phyloP scores from a whole-genome alignment of 1,284 basidiomycete genomes.

The Fomitopsis pinicola region DNA sequence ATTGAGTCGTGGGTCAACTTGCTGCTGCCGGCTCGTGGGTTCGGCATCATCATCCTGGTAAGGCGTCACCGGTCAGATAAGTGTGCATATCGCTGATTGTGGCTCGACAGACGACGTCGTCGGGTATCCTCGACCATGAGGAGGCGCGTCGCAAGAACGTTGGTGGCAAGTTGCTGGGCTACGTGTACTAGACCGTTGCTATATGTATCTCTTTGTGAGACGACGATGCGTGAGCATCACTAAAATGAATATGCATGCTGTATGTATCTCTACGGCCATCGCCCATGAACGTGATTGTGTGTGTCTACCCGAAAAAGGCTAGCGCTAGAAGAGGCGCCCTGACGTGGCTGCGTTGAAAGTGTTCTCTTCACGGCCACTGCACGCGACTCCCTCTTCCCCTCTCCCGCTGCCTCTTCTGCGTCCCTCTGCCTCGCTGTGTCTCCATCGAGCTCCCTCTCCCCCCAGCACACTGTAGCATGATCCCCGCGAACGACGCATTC shows the following conservation, averaged over 20 bases:
- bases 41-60: conserved; percentile 93
- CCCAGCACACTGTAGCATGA: conserved; percentile 26
- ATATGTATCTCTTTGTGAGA: background rate
- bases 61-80: conserved; percentile 21
- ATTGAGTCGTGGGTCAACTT: conserved; percentile 96
- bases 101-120: conserved; percentile 81
- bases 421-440: background rate
- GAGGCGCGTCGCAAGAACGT: conserved; percentile 99
- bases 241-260: background rate
- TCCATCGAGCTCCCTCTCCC: background rate
- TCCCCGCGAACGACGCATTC: conserved; percentile 51
- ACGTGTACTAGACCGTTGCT: conserved; percentile 60
- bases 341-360: background rate
- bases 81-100: conserved; percentile 1
- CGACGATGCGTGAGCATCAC: background rate
- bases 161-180: conserved; percentile 86
- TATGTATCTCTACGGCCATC: background rate
- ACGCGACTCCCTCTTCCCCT: background rate
- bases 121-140: conserved; percentile 99
- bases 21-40: conserved; percentile 91
- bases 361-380: background rate
- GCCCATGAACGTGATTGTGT: background rate
- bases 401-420: background rate
- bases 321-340: background rate
- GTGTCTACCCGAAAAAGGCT: background rate